Conservation (phyloP, 768 basidiomycete genomes). For the Boletus fagicola region DNA sequence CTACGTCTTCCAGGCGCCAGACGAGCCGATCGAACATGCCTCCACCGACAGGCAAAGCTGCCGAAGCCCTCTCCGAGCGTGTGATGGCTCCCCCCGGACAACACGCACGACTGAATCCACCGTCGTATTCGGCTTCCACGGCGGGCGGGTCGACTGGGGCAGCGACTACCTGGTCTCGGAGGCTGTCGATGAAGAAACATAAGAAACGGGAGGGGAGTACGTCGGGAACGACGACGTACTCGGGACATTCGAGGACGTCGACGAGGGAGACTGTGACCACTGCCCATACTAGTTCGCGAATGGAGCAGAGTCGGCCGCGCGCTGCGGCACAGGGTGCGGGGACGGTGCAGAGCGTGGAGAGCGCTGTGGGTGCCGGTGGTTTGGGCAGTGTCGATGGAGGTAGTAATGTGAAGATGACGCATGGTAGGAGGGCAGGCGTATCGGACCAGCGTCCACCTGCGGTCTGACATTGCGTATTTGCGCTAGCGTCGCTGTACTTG, state of each 20-base stretch:
- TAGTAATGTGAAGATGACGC: background rate
- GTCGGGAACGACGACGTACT: conserved; percentile 11
- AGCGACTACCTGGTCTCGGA: background rate
- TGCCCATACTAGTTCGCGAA: background rate
- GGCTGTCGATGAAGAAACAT: conserved; percentile 1
- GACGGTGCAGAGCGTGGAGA: background rate
- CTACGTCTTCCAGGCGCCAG: conserved; percentile 6
- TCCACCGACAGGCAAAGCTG: background rate
- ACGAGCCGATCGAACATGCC: background rate
- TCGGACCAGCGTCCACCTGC: background rate
- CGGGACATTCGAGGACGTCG: conserved; percentile 10
- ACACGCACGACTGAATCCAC: conserved; percentile 28
- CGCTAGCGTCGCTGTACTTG: conserved; percentile 9
- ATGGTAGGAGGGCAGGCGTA: no score
- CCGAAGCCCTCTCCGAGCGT: conserved; percentile 5
- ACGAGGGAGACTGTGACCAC: background rate
- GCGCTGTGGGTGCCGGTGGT: background rate
- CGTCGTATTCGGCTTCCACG: conserved; percentile 21
- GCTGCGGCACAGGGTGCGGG: background rate
- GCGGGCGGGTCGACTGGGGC: background rate
- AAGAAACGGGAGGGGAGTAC: background rate
- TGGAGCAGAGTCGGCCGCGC: background rate
- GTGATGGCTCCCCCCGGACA: conserved; percentile 1
- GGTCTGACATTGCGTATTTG: conserved; percentile 3
- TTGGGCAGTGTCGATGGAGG: background rate